Evolutionary conservation across 306 rosid genomes (phyloP).

Genomic region (Astragalus membranaceus): DNA sequence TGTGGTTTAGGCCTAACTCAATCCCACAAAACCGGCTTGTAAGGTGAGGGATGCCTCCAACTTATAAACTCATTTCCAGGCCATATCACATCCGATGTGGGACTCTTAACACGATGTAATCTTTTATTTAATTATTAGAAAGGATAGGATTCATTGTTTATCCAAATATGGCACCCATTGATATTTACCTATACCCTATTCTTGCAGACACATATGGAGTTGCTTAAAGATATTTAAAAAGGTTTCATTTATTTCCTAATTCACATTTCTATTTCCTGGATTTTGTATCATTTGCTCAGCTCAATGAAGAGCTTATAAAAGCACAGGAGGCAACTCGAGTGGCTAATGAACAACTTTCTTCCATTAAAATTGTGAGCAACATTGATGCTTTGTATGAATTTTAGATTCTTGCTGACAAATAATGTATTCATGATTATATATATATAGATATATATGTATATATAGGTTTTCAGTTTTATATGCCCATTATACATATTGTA

Average conservation of each 20-base stretch:
- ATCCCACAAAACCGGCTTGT: too few species aligned
- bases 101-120: too few species aligned
- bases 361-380: constrained; percentile 32
- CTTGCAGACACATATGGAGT: neutral
- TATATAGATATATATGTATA: neutral
- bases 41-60: too few species aligned
- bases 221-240: neutral
- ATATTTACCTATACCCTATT: neutral
- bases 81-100: too few species aligned
- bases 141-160: neutral
- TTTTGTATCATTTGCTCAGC: constrained; percentile 35
- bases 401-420: neutral
- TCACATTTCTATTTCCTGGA: constrained; percentile 15
- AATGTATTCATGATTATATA: neutral
- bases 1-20: too few species aligned
- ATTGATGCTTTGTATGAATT: constrained; percentile 11
- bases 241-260: constrained; percentile 3
- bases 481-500: neutral
- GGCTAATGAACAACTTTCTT: constrained; percentile 51
- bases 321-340: constrained; percentile 62
- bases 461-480: neutral
- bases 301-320: constrained; percentile 52
- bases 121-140: neutral
- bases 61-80: too few species aligned
- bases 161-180: neutral